Conservation (phyloP, 805 yeast genomes). For the Clavispora fructus region DNA sequence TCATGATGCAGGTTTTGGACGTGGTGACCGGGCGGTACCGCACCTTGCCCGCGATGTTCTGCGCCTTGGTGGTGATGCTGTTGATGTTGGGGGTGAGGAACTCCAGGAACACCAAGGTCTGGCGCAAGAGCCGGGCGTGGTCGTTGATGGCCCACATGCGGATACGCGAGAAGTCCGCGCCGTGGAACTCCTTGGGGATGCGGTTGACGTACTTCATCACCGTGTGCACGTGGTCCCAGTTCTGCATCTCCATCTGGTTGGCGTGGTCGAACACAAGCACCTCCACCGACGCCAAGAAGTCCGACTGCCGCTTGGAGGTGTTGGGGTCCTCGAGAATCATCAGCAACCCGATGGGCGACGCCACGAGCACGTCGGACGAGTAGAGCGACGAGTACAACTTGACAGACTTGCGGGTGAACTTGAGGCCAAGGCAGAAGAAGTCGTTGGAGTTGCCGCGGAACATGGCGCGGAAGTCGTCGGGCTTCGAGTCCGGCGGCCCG, state of each 20-base stretch:
- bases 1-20: conserved; percentile 51
- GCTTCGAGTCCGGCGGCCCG: conserved; percentile 53
- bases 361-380: conserved; percentile 78
- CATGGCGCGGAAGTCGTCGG: conserved; percentile 72
- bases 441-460: conserved; percentile 91
- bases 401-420: conserved; percentile 81
- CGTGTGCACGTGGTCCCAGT: conserved; percentile 77
- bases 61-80: conserved; percentile 45
- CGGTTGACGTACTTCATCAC: conserved; percentile 63
- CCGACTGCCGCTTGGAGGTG: conserved; percentile 58
- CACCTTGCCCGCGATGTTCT: conserved; percentile 56
- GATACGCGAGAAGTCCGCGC: conserved; percentile 85
- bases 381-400: conserved; percentile 82
- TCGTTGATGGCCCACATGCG: conserved; percentile 92
- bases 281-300: conserved; percentile 87
- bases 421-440: conserved; percentile 85
- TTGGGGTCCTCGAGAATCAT: conserved; percentile 65
- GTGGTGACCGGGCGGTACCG: conserved; percentile 46
- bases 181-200: conserved; percentile 71
- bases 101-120: conserved; percentile 71
- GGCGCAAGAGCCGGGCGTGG: conserved; percentile 67
- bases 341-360: conserved; percentile 83
- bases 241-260: conserved; percentile 84
- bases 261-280: conserved; percentile 74
- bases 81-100: conserved; percentile 79